Percentiles rank a stretch among this genome's conserved stretches.
Conservation (phyloP, 2,329 filamentous ascomycete species). For the Penicillium psychrosexuale region DNA sequence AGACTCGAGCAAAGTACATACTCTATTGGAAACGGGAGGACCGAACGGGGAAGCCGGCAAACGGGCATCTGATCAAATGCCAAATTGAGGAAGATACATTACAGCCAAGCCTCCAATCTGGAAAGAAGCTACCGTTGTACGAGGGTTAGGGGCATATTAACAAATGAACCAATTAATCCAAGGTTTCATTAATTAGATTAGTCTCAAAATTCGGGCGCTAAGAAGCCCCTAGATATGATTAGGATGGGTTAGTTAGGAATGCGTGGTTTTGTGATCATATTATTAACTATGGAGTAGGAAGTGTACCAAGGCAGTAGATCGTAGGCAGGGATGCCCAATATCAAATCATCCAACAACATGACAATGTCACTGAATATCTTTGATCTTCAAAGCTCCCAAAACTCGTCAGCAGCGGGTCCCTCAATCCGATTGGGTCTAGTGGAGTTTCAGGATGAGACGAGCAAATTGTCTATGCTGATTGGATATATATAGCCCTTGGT, state of each 20-base stretch:
- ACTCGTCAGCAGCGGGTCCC: slow-evolving; percentile 22
- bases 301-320: neutral
- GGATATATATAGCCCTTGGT: neutral
- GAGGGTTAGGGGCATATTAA: neutral
- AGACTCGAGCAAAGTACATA: neutral
- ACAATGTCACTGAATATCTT: neutral
- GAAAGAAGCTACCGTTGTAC: neutral
- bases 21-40: slow-evolving; percentile 12
- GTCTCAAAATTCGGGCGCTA: slow-evolving; percentile 4
- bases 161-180: neutral
- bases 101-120: neutral
- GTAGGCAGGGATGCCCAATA: neutral
- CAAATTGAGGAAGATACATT: slow-evolving; percentile 1
- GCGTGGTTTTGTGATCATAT: neutral
- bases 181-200: neutral
- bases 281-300: neutral
- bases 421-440: slow-evolving; percentile 13
- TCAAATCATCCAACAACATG: neutral
- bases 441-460: slow-evolving; percentile 24
- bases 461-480: slow-evolving; percentile 4
- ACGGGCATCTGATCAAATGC: slow-evolving; percentile 12
- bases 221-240: slow-evolving; percentile 1
- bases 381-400: neutral
- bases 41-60: slow-evolving; percentile 19
- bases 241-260: neutral